Base-by-base conservation (phyloP, 768 basidiomycete species). In the Lactarius evosmus region DNA sequence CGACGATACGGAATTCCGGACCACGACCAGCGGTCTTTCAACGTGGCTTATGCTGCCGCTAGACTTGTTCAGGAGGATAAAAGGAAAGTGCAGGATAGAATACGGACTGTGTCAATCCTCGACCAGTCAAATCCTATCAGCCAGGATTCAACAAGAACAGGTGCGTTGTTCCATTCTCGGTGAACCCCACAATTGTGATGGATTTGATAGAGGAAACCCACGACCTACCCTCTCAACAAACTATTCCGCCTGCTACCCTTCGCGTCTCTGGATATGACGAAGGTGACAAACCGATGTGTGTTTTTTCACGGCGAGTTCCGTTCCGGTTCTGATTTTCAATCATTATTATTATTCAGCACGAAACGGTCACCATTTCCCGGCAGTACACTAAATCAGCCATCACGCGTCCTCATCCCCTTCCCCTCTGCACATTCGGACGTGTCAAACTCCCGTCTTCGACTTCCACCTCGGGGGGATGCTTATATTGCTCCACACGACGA, bases 1-100 rank as follows among this genome's bases (percentile, higher is more conserved):
- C 79, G 91, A 67, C 80, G 83, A 75, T 84, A 91, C 71, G 92
- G 91, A 52, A 93, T 93, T 64, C 92, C 91, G 19, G 91, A 93
- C 78, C 80, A 79, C 62, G 91, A 93, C 78, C 80, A 85, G 67
- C 81, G 91, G 34, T 89, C 91, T 14, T 93, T 93, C 80, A 89
- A 88, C 73, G 88, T 93, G 67, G 92, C 91, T n/a, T 91, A 89
- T 74, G 83, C 89, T 67, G 89, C 88, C 62, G 87, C 85, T 41
- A 75, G 80, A 65, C 79, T 79, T 60, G 77, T 81, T 52, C 81
- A 83, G 66, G 79, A 83, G 70, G 83, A 88, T 38, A 60, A 25
- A 29, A 63, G 44, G 57, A 59, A 52, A 56, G 8, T 40, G 8
- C 58, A 56, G 51, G 55, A 56, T 44, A 56, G 55, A 50, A 33